Evolutionary conservation across 1,139 yeast species (phyloP).

Genomic region (Taphrina wiesneri): DNA sequence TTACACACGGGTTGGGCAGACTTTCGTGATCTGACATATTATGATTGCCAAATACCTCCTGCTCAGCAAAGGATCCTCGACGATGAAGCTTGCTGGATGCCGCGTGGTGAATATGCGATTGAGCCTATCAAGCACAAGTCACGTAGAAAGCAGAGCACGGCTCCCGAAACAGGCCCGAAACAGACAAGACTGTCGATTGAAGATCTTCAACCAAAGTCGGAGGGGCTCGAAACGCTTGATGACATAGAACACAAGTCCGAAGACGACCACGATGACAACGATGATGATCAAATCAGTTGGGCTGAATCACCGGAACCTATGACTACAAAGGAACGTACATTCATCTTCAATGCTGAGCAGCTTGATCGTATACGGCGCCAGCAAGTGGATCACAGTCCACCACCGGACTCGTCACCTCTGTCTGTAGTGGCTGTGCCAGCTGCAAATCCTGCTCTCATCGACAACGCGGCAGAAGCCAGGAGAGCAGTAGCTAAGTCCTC

Average conservation of each 20-base stretch:
- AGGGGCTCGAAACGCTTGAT: neutral
- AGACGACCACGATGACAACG: neutral
- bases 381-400: conserved; percentile 3
- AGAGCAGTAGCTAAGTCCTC: neutral
- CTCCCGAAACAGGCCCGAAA: neutral
- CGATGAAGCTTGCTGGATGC: conserved; percentile 26
- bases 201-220: neutral
- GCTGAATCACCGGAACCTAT: conserved; percentile 6
- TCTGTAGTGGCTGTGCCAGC: neutral
- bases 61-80: conserved; percentile 13
- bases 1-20: conserved; percentile 28
- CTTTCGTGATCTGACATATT: conserved; percentile 17
- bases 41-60: conserved; percentile 13
- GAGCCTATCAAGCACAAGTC: conserved; percentile 14
- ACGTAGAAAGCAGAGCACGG: neutral
- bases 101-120: conserved; percentile 13
- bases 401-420: conserved; percentile 17
- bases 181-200: neutral
- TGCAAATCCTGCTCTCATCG: neutral
- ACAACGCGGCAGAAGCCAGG: neutral
- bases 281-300: conserved; percentile 3
- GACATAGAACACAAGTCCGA: neutral
- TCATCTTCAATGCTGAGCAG: neutral
- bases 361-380: neutral
- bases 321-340: neutral